Conservation (phyloP, 2,329 filamentous ascomycete species). For the Lasiodiplodia citricola region DNA sequence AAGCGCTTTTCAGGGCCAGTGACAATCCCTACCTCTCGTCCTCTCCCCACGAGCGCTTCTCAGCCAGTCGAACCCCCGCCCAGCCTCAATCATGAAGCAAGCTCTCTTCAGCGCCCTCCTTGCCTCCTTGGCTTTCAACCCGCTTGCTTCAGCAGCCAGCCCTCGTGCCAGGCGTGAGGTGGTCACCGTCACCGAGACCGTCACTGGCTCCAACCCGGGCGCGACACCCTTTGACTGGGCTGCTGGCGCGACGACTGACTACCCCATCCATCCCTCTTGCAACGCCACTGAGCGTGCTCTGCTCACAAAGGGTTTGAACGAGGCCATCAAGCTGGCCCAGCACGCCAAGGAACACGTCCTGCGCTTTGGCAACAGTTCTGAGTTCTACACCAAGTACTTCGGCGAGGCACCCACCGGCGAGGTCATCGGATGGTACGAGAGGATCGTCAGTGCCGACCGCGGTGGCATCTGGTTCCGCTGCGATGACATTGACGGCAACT, state of each 20-base stretch:
- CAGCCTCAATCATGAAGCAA: constrained; percentile 15
- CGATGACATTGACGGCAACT: constrained; percentile 72
- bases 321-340: constrained; percentile 62
- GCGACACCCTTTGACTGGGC: constrained; percentile 38
- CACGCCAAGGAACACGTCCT: constrained; percentile 69
- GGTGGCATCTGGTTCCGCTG: constrained; percentile 67
- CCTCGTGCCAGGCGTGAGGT: constrained; percentile 3
- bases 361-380: constrained; percentile 61
- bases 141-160: neutral
- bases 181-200: constrained; percentile 33
- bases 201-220: constrained; percentile 31
- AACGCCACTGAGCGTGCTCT: constrained; percentile 66
- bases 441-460: constrained; percentile 64
- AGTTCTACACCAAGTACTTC: constrained; percentile 70
- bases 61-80: neutral
- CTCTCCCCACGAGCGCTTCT: neutral
- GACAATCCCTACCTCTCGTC: neutral
- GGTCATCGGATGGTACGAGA: constrained; percentile 67
- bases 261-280: constrained; percentile 68
- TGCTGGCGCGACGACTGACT: constrained; percentile 48
- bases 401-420: constrained; percentile 63
- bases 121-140: constrained; percentile 2
- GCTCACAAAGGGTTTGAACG: constrained; percentile 62
- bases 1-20: neutral
- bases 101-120: neutral